These are phyloP conservation scores for Talaromyces sp. DNA, from an alignment of 2,329 filamentous ascomycete genomes.

Conservation along the genomic window DNA sequence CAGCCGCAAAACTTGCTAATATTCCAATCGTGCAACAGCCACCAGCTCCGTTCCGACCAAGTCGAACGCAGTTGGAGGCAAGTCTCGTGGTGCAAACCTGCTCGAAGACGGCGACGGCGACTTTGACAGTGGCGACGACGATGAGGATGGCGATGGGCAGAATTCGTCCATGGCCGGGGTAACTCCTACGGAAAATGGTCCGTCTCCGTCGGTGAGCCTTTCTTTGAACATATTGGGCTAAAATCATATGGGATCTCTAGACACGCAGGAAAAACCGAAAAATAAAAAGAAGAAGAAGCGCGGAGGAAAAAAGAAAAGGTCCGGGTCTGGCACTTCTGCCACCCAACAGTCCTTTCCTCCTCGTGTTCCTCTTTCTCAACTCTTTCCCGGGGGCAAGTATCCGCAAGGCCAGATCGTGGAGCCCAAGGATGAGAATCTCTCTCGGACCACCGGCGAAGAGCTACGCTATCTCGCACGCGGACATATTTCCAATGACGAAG, in stretches of 20 bases:
- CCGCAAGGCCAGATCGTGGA: constrained; percentile 43
- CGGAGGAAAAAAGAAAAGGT: constrained; percentile 21
- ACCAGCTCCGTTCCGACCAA: constrained; percentile 13
- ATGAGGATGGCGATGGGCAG: constrained; percentile 16
- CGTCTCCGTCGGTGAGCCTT: constrained; percentile 24
- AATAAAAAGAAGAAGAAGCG: constrained; percentile 34
- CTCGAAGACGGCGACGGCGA: constrained; percentile 41
- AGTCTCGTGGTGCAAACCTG: constrained; percentile 38
- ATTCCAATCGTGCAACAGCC: neutral
- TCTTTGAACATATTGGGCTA: neutral
- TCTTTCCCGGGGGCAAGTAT: constrained; percentile 42
- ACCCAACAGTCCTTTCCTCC: constrained; percentile 42
- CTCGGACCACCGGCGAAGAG: constrained; percentile 45
- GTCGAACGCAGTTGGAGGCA: constrained; percentile 29
- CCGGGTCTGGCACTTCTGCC: constrained; percentile 13
- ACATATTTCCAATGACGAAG: constrained; percentile 41
- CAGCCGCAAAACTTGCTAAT: neutral
- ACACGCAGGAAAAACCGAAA: constrained; percentile 29
- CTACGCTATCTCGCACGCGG: constrained; percentile 34
- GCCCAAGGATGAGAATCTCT: constrained; percentile 35
- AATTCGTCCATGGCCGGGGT: constrained; percentile 16
- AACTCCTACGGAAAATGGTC: constrained; percentile 21
- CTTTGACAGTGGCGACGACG: constrained; percentile 28
- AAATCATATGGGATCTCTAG: neutral
- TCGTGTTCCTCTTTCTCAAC: constrained; percentile 39